These are phyloP conservation scores for Colletotrichum sp. DNA, from an alignment of 2,329 filamentous ascomycete genomes.

Conservation along the genomic window DNA sequence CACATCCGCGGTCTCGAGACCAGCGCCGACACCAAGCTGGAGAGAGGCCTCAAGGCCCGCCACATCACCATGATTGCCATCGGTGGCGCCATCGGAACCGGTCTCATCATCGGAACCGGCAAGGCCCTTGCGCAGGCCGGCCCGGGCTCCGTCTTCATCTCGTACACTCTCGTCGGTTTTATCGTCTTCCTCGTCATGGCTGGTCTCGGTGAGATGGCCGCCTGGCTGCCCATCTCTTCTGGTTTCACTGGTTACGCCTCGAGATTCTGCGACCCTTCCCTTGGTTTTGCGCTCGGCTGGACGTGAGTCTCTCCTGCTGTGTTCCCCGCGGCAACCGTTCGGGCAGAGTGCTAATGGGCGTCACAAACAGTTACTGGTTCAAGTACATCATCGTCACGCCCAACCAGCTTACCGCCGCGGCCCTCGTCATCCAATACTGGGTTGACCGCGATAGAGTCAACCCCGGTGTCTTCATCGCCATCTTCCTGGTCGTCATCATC, in stretches of 20 bases:
- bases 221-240: slow-evolving; percentile 78
- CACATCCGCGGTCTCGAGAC: slow-evolving; percentile 56
- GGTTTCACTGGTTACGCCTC: slow-evolving; percentile 85
- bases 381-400: slow-evolving; percentile 88
- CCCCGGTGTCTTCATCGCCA: slow-evolving; percentile 79
- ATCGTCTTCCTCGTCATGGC: slow-evolving; percentile 85
- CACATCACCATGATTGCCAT: slow-evolving; percentile 71
- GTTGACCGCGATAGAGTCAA: slow-evolving; percentile 69
- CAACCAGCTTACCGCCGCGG: slow-evolving; percentile 83
- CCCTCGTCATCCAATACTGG: slow-evolving; percentile 83
- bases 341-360: slow-evolving; percentile 68
- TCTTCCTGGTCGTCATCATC: slow-evolving; percentile 68
- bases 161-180: slow-evolving; percentile 71
- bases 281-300: slow-evolving; percentile 81
- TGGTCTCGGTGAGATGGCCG: slow-evolving; percentile 82
- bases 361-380: slow-evolving; percentile 64
- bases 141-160: slow-evolving; percentile 73
- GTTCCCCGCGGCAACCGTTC: not conserved
- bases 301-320: slow-evolving; percentile 50
- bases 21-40: slow-evolving; percentile 50
- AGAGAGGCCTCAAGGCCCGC: slow-evolving; percentile 58
- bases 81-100: slow-evolving; percentile 76
- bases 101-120: slow-evolving; percentile 74
- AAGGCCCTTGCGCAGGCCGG: slow-evolving; percentile 58
- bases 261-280: slow-evolving; percentile 79